A percentile compares a stretch with the other conserved stretches of the same genome.
phyloP scores from a whole-genome alignment of 2,329 filamentous ascomycete genomes.

The Cadophora sp. region DNA sequence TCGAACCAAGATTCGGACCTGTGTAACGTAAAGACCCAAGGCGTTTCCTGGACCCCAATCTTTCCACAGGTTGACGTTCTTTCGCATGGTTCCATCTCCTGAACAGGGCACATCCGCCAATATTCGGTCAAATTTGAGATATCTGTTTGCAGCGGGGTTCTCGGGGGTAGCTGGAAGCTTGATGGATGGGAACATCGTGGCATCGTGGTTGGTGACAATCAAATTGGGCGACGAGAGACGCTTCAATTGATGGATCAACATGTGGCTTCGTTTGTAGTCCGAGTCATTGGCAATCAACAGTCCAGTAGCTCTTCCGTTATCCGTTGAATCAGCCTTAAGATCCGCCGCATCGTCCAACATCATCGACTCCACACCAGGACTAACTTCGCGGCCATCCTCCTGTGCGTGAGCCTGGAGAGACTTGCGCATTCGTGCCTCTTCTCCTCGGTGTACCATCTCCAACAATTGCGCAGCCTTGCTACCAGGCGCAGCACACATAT shows the following conservation, averaged over 20 bases:
- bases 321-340: constrained; percentile 65
- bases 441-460: constrained; percentile 91
- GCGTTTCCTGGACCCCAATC: constrained; percentile 92
- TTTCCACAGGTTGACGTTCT: constrained; percentile 94
- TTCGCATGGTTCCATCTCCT: constrained; percentile 90
- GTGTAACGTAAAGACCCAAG: constrained; percentile 84
- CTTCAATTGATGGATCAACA: constrained; percentile 98
- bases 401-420: constrained; percentile 69
- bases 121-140: constrained; percentile 96
- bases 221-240: constrained; percentile 95
- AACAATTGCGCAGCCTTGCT: constrained; percentile 96
- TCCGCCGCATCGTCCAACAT: constrained; percentile 52
- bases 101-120: constrained; percentile 97
- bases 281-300: constrained; percentile 94
- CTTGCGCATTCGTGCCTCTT: constrained; percentile 83
- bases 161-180: constrained; percentile 72
- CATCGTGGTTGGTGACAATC: constrained; percentile 97
- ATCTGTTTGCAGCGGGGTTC: constrained; percentile 65
- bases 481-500: constrained; percentile 95
- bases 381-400: constrained; percentile 64
- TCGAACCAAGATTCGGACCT: constrained; percentile 87
- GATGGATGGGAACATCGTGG: constrained; percentile 92
- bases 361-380: constrained; percentile 55
- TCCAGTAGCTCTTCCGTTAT: constrained; percentile 88
- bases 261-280: constrained; percentile 95